A percentile compares a stretch with the other conserved stretches of the same genome.
Evolutionary conservation across 2,329 filamentous ascomycete genomes (phyloP).

Genomic region (Penicillium concentricum): DNA sequence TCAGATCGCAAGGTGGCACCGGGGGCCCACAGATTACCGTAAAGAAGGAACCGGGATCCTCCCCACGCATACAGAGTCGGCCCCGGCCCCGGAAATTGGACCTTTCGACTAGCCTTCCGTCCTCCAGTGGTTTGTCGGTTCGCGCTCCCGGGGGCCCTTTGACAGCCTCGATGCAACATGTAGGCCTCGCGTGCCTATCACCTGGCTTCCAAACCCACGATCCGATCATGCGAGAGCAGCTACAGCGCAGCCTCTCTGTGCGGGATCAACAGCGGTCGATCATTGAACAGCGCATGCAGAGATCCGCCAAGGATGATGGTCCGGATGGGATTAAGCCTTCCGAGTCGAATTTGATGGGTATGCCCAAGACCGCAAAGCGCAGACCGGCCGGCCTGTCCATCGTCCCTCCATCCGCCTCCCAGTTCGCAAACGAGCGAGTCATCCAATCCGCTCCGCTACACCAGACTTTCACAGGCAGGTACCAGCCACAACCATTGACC

Average conservation of each 20-base stretch:
- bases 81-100: slow-evolving; percentile 49
- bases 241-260: slow-evolving; percentile 90
- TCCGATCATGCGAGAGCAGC: slow-evolving; percentile 91
- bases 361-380: slow-evolving; percentile 45
- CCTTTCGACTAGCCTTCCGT: slow-evolving; percentile 44
- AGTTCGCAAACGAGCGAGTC: slow-evolving; percentile 89
- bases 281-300: slow-evolving; percentile 87
- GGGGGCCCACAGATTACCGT: slow-evolving; percentile 78
- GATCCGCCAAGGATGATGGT: slow-evolving; percentile 77
- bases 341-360: slow-evolving; percentile 44
- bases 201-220: slow-evolving; percentile 96
- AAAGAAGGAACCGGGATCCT: slow-evolving; percentile 87
- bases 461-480: slow-evolving; percentile 90
- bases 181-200: slow-evolving; percentile 89
- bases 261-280: slow-evolving; percentile 92
- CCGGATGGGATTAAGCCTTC: slow-evolving; percentile 59
- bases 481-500: slow-evolving; percentile 72
- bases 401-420: slow-evolving; percentile 86
- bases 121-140: slow-evolving; percentile 54
- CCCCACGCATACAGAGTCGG: slow-evolving; percentile 66
- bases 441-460: slow-evolving; percentile 95
- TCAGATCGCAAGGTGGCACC: slow-evolving; percentile 41
- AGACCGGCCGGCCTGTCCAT: slow-evolving; percentile 84
- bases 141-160: slow-evolving; percentile 67
- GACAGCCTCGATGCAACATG: slow-evolving; percentile 82